Base-by-base conservation (phyloP, 371 early-diverging fungal species). In the Syncephalis fuscata region DNA sequence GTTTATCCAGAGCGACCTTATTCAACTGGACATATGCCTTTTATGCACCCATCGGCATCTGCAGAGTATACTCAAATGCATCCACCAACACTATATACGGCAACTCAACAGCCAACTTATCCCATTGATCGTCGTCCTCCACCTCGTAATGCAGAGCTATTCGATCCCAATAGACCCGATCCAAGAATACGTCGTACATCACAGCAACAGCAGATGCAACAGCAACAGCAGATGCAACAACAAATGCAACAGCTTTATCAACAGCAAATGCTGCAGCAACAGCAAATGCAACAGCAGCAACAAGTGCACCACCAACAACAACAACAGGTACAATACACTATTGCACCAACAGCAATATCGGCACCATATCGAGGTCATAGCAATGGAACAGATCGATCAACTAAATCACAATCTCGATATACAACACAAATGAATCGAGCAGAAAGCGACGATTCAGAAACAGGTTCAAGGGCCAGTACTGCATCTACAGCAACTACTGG, bases 181-280 rank as follows among this genome's bases (percentile, higher is more conserved):
- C 22, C 17, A 17, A 21, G 22, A 42, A 7, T 8, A 42, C 20
- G 22, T 8, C 22, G 22, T 19, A 19, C 42, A 8, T 4, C 19
- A 7, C 47, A 26, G 14, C 47, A 46, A 26, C 47, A 46, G 21
- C 27, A 46, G 23, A 2, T 45, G 4, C 50, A 51, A 10, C 56
- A 55, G 9, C 45, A 56, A 19, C 51, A 47, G 22, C 44, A 48
- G 1, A 46, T 27, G 11, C 47, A 36, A 36, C 21, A 2, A 4
- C 42, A 49, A n/a, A 40, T 41, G 38, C 50, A 50, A 45, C 45
- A 50, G 11, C 45, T 25, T 3, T 37, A 45, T 32, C 44, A 45
- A 46, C 50, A 55, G 32, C 59, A 59, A 45, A 44, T 45, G 19
- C 55, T 55, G 21, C 54, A 32, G 5, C 55, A 57, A 21, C 54